phyloP scores from a whole-genome alignment of 106 monocot species.

The Acorus calamus region DNA sequence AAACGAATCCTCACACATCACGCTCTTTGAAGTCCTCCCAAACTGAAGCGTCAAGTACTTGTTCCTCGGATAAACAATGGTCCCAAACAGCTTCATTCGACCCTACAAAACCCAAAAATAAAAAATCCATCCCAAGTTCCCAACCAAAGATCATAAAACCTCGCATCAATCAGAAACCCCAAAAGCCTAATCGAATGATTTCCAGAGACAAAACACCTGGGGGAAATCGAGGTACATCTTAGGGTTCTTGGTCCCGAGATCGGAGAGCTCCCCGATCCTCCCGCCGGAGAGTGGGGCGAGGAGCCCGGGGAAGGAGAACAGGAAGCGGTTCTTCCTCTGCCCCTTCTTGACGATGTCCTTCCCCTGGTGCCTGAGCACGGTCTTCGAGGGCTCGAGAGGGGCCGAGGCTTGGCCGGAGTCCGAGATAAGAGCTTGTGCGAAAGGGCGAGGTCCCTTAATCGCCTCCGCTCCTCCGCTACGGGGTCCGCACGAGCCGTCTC shows the following conservation, averaged over 20 bases:
- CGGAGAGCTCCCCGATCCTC: slow-evolving; percentile 68
- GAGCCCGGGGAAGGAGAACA: slow-evolving; percentile 92
- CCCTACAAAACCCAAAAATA: slow-evolving; percentile 30
- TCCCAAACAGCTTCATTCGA: slow-evolving; percentile 87
- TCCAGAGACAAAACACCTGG: slow-evolving; percentile 27
- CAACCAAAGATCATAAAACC: not conserved
- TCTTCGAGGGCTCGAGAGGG: slow-evolving; percentile 49
- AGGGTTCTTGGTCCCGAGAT: slow-evolving; percentile 74
- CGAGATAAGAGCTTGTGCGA: slow-evolving; percentile 48
- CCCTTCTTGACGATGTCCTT: slow-evolving; percentile 82
- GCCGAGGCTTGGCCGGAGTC: slow-evolving; percentile 18
- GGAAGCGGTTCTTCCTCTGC: slow-evolving; percentile 86
- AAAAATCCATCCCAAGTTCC: not conserved
- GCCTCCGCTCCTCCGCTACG: slow-evolving; percentile 40
- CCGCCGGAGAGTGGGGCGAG: slow-evolving; percentile 65
- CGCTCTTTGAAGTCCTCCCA: slow-evolving; percentile 62
- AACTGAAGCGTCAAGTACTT: slow-evolving; percentile 89
- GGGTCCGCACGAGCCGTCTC: slow-evolving; percentile 16
- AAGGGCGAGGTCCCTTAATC: slow-evolving; percentile 53
- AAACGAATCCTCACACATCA: slow-evolving; percentile 81
- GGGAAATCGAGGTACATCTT: slow-evolving; percentile 91
- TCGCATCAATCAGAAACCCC: not conserved
- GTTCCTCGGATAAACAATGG: slow-evolving; percentile 94
- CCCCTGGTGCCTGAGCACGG: slow-evolving; percentile 60
- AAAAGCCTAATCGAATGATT: not conserved